These are phyloP conservation scores for Aspergillus bridgeri DNA, from an alignment of 495 filamentous ascomycete species.

Conservation along the genomic window DNA sequence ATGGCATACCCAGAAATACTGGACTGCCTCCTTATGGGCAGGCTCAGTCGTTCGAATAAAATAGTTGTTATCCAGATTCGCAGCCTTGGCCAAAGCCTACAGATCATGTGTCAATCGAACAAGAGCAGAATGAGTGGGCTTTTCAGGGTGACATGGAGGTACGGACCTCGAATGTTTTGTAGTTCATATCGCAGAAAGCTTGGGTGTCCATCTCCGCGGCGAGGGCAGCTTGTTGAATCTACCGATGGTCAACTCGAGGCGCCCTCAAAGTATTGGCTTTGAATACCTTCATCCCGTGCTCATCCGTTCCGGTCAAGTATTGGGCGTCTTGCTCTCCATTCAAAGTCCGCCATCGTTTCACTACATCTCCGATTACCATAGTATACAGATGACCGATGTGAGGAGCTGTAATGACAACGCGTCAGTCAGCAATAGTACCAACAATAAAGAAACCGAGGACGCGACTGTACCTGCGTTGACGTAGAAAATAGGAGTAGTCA, in stretches of 20 bases:
- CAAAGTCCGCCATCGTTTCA: conserved; percentile 90
- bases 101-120: background rate
- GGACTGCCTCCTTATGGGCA: conserved; percentile 78
- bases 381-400: conserved; percentile 95
- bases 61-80: conserved; percentile 68
- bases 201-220: conserved; percentile 59
- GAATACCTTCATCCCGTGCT: conserved; percentile 86
- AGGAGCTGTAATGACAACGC: conserved; percentile 55
- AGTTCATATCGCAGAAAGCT: conserved; percentile 58
- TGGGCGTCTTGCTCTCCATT: conserved; percentile 62
- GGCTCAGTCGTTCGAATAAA: conserved; percentile 90
- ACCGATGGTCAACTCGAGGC: conserved; percentile 18
- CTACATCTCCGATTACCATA: conserved; percentile 83
- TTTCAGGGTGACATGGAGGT: background rate
- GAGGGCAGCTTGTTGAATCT: conserved; percentile 81
- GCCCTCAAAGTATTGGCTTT: no score
- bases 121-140: background rate
- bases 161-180: conserved; percentile 46
- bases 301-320: conserved; percentile 91
- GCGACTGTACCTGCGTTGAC: conserved; percentile 79
- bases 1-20: conserved; percentile 76
- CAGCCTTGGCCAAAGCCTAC: conserved; percentile 62
- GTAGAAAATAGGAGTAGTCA: conserved; percentile 98
- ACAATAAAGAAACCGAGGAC: background rate
- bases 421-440: background rate